A percentile compares a stretch with the other conserved stretches of the same genome.
Evolutionary conservation across 73 alveolate species (phyloP).

Genomic region (Symbiodinium natans): DNA sequence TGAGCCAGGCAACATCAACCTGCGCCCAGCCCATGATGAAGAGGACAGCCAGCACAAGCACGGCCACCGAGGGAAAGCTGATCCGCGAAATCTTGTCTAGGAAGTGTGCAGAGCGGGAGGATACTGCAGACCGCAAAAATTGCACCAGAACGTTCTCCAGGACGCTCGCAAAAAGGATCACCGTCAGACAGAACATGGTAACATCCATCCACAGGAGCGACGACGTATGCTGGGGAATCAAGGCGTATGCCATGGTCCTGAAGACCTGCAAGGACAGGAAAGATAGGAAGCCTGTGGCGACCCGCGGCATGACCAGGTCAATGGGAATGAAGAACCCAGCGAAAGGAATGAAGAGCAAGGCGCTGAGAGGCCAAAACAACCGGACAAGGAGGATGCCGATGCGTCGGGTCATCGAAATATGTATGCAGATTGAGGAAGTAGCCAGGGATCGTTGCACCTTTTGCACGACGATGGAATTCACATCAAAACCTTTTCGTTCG

Average conservation of each 20-base stretch:
- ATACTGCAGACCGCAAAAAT: background rate
- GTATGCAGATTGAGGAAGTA: slow-evolving; percentile 38
- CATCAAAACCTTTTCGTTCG: background rate
- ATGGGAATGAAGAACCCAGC: slow-evolving; percentile 72
- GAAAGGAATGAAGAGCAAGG: slow-evolving; percentile 48
- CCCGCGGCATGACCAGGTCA: slow-evolving; percentile 48
- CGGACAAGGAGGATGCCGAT: slow-evolving; percentile 26
- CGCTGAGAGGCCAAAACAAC: slow-evolving; percentile 21
- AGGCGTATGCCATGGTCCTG: slow-evolving; percentile 39
- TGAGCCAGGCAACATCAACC: too few relatives aligned
- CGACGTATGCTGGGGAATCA: slow-evolving; percentile 24
- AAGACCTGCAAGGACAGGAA: too few relatives aligned
- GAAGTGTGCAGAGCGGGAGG: slow-evolving; percentile 24
- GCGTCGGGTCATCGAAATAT: slow-evolving; percentile 9
- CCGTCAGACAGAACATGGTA: slow-evolving; percentile 19
- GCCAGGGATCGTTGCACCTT: background rate
- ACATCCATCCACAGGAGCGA: slow-evolving; percentile 45
- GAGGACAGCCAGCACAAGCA: slow-evolving; percentile 23
- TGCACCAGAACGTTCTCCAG: slow-evolving; percentile 33
- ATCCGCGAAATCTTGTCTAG: slow-evolving; percentile 32
- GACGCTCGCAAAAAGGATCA: slow-evolving; percentile 22
- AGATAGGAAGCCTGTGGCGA: slow-evolving; percentile 43
- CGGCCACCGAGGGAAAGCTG: slow-evolving; percentile 8
- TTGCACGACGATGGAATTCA: background rate
- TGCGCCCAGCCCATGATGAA: slow-evolving; percentile 36